Percentiles rank a stretch among this genome's conserved stretches.
Evolutionary conservation across 2,329 filamentous ascomycete genomes (phyloP).

Genomic region (Huntiella savannae): DNA sequence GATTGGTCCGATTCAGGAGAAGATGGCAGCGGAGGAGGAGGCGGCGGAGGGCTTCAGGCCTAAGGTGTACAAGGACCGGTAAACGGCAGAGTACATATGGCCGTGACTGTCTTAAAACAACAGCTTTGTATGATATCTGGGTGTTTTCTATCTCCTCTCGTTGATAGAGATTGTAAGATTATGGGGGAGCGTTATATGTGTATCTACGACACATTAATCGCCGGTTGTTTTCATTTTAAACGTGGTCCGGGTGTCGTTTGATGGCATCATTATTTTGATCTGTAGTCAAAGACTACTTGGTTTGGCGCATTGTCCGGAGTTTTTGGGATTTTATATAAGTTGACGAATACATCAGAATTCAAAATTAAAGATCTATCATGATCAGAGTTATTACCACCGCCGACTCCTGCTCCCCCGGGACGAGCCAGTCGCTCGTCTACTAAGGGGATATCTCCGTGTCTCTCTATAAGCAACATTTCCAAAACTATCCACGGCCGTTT

Average conservation of each 20-base stretch:
- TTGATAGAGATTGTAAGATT: conserved; percentile 6
- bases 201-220: no score
- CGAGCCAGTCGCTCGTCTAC: neutral
- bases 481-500: neutral
- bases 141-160: conserved; percentile 2
- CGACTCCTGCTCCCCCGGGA: neutral
- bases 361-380: neutral
- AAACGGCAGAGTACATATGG: conserved; percentile 12
- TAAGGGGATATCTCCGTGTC: neutral
- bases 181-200: neutral
- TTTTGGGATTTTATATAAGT: conserved; percentile 3
- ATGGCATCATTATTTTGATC: neutral
- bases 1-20: conserved; percentile 50
- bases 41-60: conserved; percentile 77
- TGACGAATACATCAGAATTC: neutral
- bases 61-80: conserved; percentile 81
- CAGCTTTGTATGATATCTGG: conserved; percentile 5
- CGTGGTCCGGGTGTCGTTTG: neutral
- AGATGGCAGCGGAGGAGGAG: conserved; percentile 57
- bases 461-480: neutral
- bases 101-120: neutral
- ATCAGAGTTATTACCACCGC: neutral
- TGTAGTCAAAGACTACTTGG: neutral
- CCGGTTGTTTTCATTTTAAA: no score
- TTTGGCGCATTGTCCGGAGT: conserved; percentile 6